A percentile compares a stretch with the other conserved stretches of the same genome.
These are phyloP conservation scores for Priceomyces castillae DNA, from an alignment of 805 yeast genomes.

Conservation along the genomic window DNA sequence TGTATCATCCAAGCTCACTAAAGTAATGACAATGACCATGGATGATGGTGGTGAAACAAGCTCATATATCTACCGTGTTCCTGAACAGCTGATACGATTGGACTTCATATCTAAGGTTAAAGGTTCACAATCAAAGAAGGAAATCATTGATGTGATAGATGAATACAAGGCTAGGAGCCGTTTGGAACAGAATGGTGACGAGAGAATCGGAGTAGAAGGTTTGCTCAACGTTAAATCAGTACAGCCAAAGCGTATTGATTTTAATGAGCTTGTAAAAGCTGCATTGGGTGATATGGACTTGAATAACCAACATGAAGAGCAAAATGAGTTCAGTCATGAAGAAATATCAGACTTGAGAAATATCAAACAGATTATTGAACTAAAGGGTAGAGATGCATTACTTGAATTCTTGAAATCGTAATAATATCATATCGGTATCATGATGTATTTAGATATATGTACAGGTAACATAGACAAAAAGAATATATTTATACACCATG, in stretches of 20 bases:
- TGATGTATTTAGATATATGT: constrained; percentile 2
- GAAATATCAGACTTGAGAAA: constrained; percentile 53
- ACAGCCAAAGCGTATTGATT: constrained; percentile 33
- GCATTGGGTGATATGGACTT: constrained; percentile 20
- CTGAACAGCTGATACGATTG: constrained; percentile 63
- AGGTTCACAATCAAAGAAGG: constrained; percentile 29
- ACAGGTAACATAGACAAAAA: constrained; percentile 4
- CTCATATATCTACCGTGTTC: constrained; percentile 58
- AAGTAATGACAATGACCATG: constrained; percentile 18
- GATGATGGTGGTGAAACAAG: constrained; percentile 20
- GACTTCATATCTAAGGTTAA: constrained; percentile 64
- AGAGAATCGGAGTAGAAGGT: constrained; percentile 21
- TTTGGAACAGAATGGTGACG: constrained; percentile 16
- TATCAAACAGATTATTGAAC: constrained; percentile 58
- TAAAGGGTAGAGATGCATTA: constrained; percentile 68
- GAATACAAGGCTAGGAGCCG: constrained; percentile 23
- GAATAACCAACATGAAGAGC: constrained; percentile 11
- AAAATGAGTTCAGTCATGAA: constrained; percentile 10
- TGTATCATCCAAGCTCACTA: constrained; percentile 15
- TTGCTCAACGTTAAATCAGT: constrained; percentile 29
- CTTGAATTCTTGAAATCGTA: constrained; percentile 50
- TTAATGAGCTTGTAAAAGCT: constrained; percentile 46
- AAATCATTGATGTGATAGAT: constrained; percentile 19
- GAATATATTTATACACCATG: neutral
- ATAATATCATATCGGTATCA: constrained; percentile 1